Evolutionary conservation across 1,139 yeast genomes (phyloP).

Genomic region (Hansenula anomala): DNA sequence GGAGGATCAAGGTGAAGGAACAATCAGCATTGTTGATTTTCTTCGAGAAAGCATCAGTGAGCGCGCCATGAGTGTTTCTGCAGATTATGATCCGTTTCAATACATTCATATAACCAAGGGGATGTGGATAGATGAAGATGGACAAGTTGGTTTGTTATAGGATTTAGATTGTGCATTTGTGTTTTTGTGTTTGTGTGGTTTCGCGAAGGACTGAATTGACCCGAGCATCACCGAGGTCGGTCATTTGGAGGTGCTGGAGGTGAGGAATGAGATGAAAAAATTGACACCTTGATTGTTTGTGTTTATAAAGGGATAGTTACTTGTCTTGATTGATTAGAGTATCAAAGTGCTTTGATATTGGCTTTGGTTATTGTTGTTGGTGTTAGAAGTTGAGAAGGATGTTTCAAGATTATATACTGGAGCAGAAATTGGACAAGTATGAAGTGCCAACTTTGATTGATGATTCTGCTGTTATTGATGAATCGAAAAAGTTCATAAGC

Average conservation of each 20-base stretch:
- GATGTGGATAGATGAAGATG: neutral
- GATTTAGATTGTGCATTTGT: neutral
- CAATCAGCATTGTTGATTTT: slow-evolving; percentile 14
- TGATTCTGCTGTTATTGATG: neutral
- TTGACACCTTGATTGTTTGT: no score
- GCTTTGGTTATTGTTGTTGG: no score
- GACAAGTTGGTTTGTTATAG: neutral
- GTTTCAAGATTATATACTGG: slow-evolving; percentile 12
- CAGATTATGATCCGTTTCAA: slow-evolving; percentile 8
- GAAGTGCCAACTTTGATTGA: neutral
- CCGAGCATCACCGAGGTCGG: no score
- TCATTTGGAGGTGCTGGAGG: no score
- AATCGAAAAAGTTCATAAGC: neutral
- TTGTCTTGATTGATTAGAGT: no score
- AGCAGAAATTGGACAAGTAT: slow-evolving; percentile 8
- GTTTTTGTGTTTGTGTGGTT: neutral
- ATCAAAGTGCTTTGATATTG: no score
- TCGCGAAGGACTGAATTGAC: no score
- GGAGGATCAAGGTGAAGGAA: neutral
- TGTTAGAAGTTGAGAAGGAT: no score
- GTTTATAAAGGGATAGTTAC: no score
- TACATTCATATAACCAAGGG: slow-evolving; percentile 3
- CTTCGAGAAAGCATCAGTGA: slow-evolving; percentile 16
- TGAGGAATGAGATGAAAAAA: no score
- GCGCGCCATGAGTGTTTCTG: slow-evolving; percentile 10